phyloP scores from a whole-genome alignment of 495 filamentous ascomycete genomes.

The Cairneyella variabilis region DNA sequence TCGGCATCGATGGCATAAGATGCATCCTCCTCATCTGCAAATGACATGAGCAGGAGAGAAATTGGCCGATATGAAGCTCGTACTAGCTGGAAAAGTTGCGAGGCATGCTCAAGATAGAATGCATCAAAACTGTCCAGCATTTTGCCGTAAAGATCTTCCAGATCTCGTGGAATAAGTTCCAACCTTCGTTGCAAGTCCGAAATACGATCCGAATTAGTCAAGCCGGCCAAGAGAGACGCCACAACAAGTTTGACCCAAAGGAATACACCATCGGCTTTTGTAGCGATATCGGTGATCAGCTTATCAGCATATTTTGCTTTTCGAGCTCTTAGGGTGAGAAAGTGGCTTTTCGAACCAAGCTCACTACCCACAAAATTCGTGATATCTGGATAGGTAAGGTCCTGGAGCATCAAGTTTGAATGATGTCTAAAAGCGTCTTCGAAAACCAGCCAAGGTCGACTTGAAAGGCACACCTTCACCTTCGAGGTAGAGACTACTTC shows the following conservation, averaged over 20 bases:
- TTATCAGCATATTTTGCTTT: neutral
- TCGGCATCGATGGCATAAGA: neutral
- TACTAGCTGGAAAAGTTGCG: neutral
- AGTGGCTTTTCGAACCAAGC: neutral
- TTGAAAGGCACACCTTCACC: neutral
- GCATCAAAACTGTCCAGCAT: neutral
- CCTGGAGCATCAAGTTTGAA: neutral
- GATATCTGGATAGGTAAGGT: neutral
- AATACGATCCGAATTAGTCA: neutral
- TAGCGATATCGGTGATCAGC: neutral
- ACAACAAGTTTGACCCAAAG: neutral
- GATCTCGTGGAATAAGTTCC: neutral
- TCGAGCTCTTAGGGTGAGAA: neutral
- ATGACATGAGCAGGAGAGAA: neutral
- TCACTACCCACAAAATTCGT: neutral
- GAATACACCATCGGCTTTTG: neutral
- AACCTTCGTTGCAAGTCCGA: neutral
- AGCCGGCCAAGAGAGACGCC: neutral
- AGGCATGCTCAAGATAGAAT: neutral
- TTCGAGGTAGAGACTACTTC: neutral
- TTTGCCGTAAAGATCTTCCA: neutral
- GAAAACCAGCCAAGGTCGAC: neutral
- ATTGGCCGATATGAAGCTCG: neutral
- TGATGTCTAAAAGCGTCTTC: neutral
- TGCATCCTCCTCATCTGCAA: neutral